Percentiles rank a stretch among this genome's conserved stretches.
phyloP scores from a whole-genome alignment of 352 stramenopile genomes.

The Plasmopara halstedii region DNA sequence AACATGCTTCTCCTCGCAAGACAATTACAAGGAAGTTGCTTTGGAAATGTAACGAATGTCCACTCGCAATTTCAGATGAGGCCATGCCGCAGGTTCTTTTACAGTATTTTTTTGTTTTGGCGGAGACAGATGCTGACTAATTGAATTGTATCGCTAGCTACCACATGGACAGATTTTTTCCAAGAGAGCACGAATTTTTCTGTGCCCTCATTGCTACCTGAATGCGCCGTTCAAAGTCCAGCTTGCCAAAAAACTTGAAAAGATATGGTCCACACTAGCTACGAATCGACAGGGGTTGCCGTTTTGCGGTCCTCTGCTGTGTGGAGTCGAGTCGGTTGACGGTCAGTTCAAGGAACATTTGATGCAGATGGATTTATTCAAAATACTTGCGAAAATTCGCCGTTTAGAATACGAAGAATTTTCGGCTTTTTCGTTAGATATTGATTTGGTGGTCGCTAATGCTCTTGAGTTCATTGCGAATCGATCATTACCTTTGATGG shows the following conservation, averaged over 20 bases:
- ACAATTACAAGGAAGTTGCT: conserved; percentile 44
- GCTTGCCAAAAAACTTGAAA: conserved; percentile 68
- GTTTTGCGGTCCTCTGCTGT: conserved; percentile 70
- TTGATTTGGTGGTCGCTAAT: conserved; percentile 54
- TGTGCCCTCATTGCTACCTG: conserved; percentile 60
- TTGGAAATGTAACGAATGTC: conserved; percentile 77
- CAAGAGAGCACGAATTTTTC: conserved; percentile 56
- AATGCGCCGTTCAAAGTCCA: conserved; percentile 57
- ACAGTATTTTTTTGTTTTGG: neutral
- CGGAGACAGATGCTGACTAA: conserved; percentile 4
- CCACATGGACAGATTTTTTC: conserved; percentile 52
- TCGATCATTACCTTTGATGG: conserved; percentile 50
- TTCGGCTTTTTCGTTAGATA: conserved; percentile 48
- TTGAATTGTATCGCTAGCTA: conserved; percentile 30
- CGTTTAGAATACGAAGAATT: conserved; percentile 64
- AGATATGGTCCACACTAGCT: conserved; percentile 77
- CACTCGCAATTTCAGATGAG: conserved; percentile 51
- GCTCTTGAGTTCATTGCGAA: conserved; percentile 52
- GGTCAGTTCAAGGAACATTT: conserved; percentile 12
- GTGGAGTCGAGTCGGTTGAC: conserved; percentile 38
- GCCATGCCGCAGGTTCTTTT: conserved; percentile 46
- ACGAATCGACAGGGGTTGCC: conserved; percentile 81
- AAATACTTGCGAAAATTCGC: conserved; percentile 64
- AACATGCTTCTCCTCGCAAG: conserved; percentile 47
- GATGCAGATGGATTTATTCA: conserved; percentile 53